Evolutionary conservation across 1,284 basidiomycete genomes (phyloP).

Genomic region (Sporisorium scitamineum): DNA sequence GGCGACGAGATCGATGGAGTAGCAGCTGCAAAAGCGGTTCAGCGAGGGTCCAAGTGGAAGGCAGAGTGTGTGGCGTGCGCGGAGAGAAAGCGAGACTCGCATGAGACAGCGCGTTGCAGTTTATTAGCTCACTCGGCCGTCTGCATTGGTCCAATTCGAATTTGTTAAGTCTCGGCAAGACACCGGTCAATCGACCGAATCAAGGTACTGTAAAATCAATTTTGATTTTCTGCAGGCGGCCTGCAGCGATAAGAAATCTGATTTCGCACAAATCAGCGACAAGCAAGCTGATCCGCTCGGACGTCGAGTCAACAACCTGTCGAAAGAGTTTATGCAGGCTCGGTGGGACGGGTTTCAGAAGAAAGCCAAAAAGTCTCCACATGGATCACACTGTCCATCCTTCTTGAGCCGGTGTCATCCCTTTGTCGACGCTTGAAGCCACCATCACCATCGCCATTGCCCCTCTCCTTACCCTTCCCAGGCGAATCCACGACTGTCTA

Average conservation of each 20-base stretch:
- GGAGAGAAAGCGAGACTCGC: background rate
- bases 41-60: background rate
- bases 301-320: slow-evolving; percentile 10
- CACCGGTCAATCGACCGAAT: slow-evolving; percentile 2
- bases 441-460: background rate
- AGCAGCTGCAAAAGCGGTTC: background rate
- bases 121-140: slow-evolving; percentile 5
- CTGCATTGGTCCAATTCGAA: background rate
- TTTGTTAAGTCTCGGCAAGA: background rate
- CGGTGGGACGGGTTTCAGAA: background rate
- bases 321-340: slow-evolving; percentile 4
- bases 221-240: background rate
- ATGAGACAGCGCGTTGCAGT: background rate
- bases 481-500: background rate
- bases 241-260: slow-evolving; percentile 9
- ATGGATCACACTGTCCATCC: background rate
- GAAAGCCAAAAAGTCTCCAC: slow-evolving; percentile 8
- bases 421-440: background rate
- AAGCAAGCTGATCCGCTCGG: background rate
- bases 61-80: too few species aligned
- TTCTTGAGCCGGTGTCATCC: background rate
- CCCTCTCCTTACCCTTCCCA: background rate
- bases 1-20: too few species aligned
- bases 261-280: slow-evolving; percentile 1
- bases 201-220: background rate